Evolutionary conservation across 768 basidiomycete species (phyloP).

Genomic region (Termitomyces sp.): DNA sequence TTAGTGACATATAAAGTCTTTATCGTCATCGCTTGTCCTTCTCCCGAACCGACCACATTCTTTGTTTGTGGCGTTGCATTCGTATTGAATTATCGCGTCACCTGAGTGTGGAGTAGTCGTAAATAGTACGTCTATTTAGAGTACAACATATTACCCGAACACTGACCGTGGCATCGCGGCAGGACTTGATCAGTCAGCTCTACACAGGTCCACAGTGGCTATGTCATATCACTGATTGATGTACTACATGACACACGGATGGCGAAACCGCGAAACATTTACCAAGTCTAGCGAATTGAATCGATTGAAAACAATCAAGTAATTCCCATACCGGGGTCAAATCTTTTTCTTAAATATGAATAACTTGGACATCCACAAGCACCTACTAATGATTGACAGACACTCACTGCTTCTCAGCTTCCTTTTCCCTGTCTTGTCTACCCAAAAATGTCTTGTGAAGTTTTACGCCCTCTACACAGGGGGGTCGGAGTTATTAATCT

Average conservation of each 20-base stretch:
- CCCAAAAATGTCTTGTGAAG: neutral
- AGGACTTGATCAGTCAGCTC: neutral
- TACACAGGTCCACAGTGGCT: neutral
- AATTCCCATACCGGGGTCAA: too few relatives aligned
- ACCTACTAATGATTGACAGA: neutral
- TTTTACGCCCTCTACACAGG: too few relatives aligned
- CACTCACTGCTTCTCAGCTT: neutral
- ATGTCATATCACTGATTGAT: neutral
- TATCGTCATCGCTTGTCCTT: neutral
- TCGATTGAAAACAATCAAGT: neutral
- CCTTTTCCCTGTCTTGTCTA: neutral
- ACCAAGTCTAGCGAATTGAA: neutral
- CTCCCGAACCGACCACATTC: neutral
- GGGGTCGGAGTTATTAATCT: neutral
- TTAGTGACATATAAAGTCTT: neutral
- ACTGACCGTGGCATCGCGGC: neutral
- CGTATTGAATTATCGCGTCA: neutral
- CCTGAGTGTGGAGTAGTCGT: neutral
- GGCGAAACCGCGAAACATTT: neutral
- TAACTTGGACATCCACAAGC: neutral
- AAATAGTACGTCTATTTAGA: neutral
- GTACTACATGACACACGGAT: neutral
- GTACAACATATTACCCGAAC: neutral
- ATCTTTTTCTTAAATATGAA: neutral
- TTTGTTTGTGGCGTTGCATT: constrained; percentile 10